Conservation (phyloP, 345 rosid genomes). For the Limnanthes douglasii region DNA sequence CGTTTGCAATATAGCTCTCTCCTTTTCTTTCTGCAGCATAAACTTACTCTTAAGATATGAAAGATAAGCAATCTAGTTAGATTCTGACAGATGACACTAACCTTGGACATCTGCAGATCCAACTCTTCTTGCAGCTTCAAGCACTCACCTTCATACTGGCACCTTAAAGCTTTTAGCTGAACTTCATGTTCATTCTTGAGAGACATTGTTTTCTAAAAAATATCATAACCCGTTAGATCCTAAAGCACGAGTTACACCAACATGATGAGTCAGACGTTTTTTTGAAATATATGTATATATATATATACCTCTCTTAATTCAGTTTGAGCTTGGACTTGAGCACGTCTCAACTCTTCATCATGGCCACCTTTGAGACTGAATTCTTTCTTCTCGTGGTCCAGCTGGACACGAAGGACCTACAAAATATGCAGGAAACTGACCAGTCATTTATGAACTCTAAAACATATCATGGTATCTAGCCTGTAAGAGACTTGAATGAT, state of each 20-base stretch:
- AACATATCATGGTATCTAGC: background rate
- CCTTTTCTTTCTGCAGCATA: slow-evolving; percentile 57
- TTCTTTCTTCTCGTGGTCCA: slow-evolving; percentile 44
- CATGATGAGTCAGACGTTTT: slow-evolving; percentile 1
- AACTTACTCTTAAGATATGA: background rate
- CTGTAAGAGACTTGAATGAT: slow-evolving; percentile 2
- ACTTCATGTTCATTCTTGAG: slow-evolving; percentile 64
- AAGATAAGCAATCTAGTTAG: background rate
- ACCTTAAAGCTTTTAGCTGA: slow-evolving; percentile 47
- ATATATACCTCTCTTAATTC: slow-evolving; percentile 48
- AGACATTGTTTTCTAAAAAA: slow-evolving; percentile 31
- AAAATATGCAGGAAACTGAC: slow-evolving; percentile 18
- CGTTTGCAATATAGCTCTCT: slow-evolving; percentile 69
- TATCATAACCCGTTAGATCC: slow-evolving; percentile 1
- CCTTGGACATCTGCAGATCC: slow-evolving; percentile 62
- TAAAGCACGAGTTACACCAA: slow-evolving; percentile 2
- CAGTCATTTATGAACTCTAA: slow-evolving; percentile 6
- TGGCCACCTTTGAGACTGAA: slow-evolving; percentile 40
- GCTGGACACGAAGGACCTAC: slow-evolving; percentile 37
- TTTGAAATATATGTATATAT: background rate
- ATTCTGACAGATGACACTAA: slow-evolving; percentile 10
- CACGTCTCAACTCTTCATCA: slow-evolving; percentile 46
- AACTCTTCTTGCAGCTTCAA: slow-evolving; percentile 54
- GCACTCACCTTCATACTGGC: slow-evolving; percentile 67
- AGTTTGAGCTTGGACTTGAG: slow-evolving; percentile 54